Conservation (phyloP, 1,284 basidiomycete genomes). For the Sporisorium scitamineum region DNA sequence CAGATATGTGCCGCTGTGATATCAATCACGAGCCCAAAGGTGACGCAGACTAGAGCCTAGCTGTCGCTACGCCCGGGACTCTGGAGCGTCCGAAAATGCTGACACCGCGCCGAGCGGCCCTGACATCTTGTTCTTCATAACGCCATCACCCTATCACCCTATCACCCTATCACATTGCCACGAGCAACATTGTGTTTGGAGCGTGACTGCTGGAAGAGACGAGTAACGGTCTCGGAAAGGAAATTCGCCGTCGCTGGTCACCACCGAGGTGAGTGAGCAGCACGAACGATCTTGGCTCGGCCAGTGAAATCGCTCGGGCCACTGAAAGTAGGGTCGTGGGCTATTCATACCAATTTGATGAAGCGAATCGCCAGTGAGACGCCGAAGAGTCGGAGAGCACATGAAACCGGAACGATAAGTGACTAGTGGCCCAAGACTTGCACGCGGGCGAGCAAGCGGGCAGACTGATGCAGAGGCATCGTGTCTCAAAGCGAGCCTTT, state of each 20-base stretch:
- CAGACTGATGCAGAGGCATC: neutral
- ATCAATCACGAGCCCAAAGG: too few species aligned
- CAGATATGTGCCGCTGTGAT: neutral
- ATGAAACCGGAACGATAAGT: neutral
- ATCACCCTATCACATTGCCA: too few species aligned
- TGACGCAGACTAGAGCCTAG: too few species aligned
- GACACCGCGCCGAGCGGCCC: too few species aligned
- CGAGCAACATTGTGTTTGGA: too few species aligned
- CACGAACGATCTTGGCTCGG: too few species aligned
- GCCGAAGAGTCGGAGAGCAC: neutral
- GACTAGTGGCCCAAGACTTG: neutral
- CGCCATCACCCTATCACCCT: too few species aligned
- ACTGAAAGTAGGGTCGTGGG: neutral
- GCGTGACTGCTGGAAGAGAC: constrained; percentile 2
- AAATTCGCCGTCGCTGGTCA: neutral
- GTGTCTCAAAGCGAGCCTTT: too few species aligned
- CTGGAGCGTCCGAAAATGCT: neutral
- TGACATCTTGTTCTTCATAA: too few species aligned
- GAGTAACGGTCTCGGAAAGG: constrained; percentile 3
- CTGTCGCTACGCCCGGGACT: neutral
- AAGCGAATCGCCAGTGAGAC: constrained; percentile 1
- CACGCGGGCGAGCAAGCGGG: neutral
- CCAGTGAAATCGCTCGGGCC: too few species aligned
- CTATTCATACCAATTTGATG: neutral
- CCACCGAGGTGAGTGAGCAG: neutral